phyloP scores from a whole-genome alignment of 768 basidiomycete genomes.

The Russula vinacea region DNA sequence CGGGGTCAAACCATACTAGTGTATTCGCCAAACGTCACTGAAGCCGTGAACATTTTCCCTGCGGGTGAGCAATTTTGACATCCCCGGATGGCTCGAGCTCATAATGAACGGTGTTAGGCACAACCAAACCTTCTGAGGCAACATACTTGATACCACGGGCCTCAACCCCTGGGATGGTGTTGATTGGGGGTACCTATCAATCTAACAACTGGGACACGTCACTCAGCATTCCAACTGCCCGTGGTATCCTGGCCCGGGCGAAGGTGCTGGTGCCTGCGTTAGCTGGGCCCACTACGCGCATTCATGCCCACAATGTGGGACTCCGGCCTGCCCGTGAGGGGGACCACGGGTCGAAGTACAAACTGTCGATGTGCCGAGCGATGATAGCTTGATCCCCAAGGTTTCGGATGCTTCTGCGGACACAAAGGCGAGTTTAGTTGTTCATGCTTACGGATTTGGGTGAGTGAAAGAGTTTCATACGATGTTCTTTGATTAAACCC shows the following conservation, averaged over 20 bases:
- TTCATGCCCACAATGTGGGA: slow-evolving; percentile 56
- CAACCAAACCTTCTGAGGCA: slow-evolving; percentile 30
- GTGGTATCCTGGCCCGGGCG: slow-evolving; percentile 48
- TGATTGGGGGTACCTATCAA: slow-evolving; percentile 59
- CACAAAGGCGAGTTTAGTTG: slow-evolving; percentile 37
- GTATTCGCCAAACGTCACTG: slow-evolving; percentile 59
- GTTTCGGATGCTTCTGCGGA: slow-evolving; percentile 29
- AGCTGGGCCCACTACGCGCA: slow-evolving; percentile 39
- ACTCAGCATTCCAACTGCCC: slow-evolving; percentile 41
- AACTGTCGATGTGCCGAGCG: slow-evolving; percentile 39
- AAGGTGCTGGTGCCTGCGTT: slow-evolving; percentile 41
- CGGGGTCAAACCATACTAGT: slow-evolving; percentile 83
- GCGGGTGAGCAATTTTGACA: neutral
- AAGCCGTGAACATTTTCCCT: slow-evolving; percentile 32
- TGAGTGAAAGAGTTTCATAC: slow-evolving; percentile 33
- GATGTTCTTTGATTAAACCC: slow-evolving; percentile 5
- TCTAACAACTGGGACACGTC: slow-evolving; percentile 51
- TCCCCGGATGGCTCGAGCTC: neutral
- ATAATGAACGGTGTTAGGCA: slow-evolving; percentile 4
- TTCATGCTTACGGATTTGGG: slow-evolving; percentile 65
- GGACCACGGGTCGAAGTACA: slow-evolving; percentile 58
- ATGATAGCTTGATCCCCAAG: slow-evolving; percentile 30
- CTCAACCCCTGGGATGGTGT: slow-evolving; percentile 43
- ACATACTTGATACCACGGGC: slow-evolving; percentile 66
- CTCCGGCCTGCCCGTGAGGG: slow-evolving; percentile 52